Base-by-base conservation (phyloP, 208 protist species). In the Trypanosoma conorhini region DNA sequence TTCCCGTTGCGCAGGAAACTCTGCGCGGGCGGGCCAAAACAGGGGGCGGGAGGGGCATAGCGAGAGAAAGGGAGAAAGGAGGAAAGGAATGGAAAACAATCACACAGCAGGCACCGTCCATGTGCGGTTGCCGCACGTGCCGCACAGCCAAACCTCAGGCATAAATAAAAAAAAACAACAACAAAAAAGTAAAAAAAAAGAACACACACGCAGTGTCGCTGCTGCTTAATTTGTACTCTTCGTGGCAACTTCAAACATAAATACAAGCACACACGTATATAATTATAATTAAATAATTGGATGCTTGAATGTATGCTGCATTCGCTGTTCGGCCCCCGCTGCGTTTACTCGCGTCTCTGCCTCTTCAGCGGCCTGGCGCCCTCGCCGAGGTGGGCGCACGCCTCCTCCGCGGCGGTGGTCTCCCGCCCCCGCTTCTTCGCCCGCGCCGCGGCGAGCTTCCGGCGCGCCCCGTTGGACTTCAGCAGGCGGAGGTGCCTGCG, bases 381-480 rank as follows among this genome's bases (percentile, higher is more conserved):
- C 19, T 67, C 42, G 60, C 91, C 86, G 33, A 94, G 77, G 31
- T 78, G 83, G 52, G 76, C 79, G 21, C 80, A 76, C 21, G 77
- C 83, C 66, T 95, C 92, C 51, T 96, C 89, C 46, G 81, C 73
- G 5, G 72, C 78, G 38, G 59, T 68, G 63, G 70, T 79, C 57
- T 94, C 91, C 40, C 92, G 85, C 22, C 67, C 17, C 38, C 92
- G 81, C 76, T 97, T 97, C 75, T 79, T 75, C 21, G 48, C 75
- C 8, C 22, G 61, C 40, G 93, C 56, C 77, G 92, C 89, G 0
- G 80, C 80, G 1, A 95, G 44, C 77, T 97, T 97, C 30, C 92
- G 82, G 1, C 92, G 76, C 5, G 78, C 76, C 10, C 92, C 92
- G 70, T 97, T 97, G 13, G 92, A 92, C 79, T 97, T 97, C 44